These are phyloP conservation scores for Selenicereus undatus DNA, from an alignment of 148 eudicot genomes.

Conservation along the genomic window DNA sequence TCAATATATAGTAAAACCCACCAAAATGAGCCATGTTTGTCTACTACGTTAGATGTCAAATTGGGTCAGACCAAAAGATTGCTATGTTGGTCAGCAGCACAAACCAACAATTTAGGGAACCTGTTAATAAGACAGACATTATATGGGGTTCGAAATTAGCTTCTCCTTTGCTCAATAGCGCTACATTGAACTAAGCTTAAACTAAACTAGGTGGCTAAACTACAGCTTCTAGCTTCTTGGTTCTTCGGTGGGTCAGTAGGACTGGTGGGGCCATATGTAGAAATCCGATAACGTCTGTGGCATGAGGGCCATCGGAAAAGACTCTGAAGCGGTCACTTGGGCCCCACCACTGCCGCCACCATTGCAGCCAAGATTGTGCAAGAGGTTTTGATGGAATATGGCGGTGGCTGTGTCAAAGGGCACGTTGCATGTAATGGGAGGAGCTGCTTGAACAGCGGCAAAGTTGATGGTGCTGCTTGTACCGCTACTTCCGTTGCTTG, in stretches of 20 bases:
- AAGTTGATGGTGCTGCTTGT: constrained; percentile 42
- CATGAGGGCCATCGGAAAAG: constrained; percentile 42
- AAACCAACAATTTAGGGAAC: constrained; percentile 10
- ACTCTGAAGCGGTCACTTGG: constrained; percentile 25
- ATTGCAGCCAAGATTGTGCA: constrained; percentile 43
- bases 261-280: constrained; percentile 77
- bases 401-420: constrained; percentile 47
- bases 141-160: constrained; percentile 33
- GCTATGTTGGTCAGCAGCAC: constrained; percentile 3
- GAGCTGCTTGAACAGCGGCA: constrained; percentile 36
- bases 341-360: constrained; percentile 9
- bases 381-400: constrained; percentile 52
- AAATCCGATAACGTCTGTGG: constrained; percentile 56
- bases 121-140: constrained; percentile 16
- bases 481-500: constrained; percentile 29
- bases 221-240: background rate
- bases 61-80: constrained; percentile 12
- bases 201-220: background rate
- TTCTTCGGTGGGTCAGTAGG: constrained; percentile 37
- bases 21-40: constrained; percentile 2
- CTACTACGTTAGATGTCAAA: constrained; percentile 19
- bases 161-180: constrained; percentile 32
- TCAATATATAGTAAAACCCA: constrained; percentile 9
- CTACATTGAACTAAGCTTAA: constrained; percentile 5
- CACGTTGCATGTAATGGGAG: constrained; percentile 48